phyloP scores from a whole-genome alignment of 2,329 filamentous ascomycete species.

The Aspergillus glaucus region DNA sequence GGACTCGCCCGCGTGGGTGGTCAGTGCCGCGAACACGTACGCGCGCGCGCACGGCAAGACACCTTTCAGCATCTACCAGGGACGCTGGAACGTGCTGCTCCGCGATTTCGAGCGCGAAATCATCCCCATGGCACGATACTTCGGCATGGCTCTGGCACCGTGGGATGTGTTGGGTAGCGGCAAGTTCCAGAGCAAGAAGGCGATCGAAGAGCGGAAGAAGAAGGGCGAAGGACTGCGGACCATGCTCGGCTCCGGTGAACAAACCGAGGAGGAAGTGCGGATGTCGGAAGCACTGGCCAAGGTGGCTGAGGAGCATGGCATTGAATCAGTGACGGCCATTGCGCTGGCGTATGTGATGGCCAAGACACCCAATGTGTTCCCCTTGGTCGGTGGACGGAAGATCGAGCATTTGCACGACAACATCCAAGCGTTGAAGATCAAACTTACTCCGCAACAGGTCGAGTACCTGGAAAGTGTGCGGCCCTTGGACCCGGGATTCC shows the following conservation, averaged over 20 bases:
- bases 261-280: constrained; percentile 46
- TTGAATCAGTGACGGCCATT: constrained; percentile 53
- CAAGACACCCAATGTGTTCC: constrained; percentile 67
- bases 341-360: constrained; percentile 69
- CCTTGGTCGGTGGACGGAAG: constrained; percentile 65
- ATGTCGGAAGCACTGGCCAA: constrained; percentile 55
- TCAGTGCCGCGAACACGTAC: constrained; percentile 35
- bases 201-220: constrained; percentile 40
- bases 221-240: constrained; percentile 37
- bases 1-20: constrained; percentile 37
- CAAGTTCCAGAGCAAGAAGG: constrained; percentile 45
- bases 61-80: constrained; percentile 36
- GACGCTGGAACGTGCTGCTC: constrained; percentile 33
- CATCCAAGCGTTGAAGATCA: constrained; percentile 22
- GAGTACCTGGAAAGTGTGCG: constrained; percentile 58
- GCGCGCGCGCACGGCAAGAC: constrained; percentile 35
- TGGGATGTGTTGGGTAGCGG: constrained; percentile 55
- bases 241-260: constrained; percentile 33
- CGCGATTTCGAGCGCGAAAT: constrained; percentile 39
- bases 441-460: constrained; percentile 57
- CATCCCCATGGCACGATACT: constrained; percentile 35
- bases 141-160: constrained; percentile 46
- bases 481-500: constrained; percentile 62
- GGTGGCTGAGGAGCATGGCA: constrained; percentile 53
- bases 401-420: constrained; percentile 55